Conservation (phyloP, 140 eudicot genomes). For the Oenanthe javanica region DNA sequence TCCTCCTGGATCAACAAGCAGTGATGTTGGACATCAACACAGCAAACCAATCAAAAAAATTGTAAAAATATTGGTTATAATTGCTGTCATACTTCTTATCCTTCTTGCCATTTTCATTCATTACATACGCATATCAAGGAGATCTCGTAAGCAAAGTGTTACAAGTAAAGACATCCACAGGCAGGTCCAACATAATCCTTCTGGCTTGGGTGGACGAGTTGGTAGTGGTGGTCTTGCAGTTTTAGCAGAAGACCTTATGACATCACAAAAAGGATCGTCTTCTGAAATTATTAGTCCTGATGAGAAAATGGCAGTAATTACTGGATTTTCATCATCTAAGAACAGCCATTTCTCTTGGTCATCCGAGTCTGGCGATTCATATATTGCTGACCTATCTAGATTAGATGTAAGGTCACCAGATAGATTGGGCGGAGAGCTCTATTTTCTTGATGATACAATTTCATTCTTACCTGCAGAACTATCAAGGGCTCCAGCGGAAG, state of each 20-base stretch:
- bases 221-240: slow-evolving; percentile 37
- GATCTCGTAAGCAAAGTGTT: slow-evolving; percentile 40
- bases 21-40: slow-evolving; percentile 24
- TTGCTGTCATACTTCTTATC: slow-evolving; percentile 54
- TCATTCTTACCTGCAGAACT: slow-evolving; percentile 81
- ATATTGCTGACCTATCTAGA: slow-evolving; percentile 59
- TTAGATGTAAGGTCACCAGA: slow-evolving; percentile 88
- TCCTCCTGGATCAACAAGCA: slow-evolving; percentile 46
- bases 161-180: slow-evolving; percentile 39
- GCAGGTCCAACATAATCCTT: slow-evolving; percentile 31
- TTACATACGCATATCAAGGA: slow-evolving; percentile 42
- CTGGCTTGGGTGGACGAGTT: slow-evolving; percentile 27
- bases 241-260: slow-evolving; percentile 55
- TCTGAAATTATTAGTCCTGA: slow-evolving; percentile 67
- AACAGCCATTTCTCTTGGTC: slow-evolving; percentile 91
- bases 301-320: slow-evolving; percentile 49
- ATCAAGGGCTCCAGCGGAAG: slow-evolving; percentile 95
- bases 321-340: slow-evolving; percentile 88
- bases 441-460: slow-evolving; percentile 81
- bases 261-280: slow-evolving; percentile 62
- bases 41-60: slow-evolving; percentile 50
- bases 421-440: slow-evolving; percentile 80
- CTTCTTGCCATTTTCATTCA: slow-evolving; percentile 64
- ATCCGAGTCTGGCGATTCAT: slow-evolving; percentile 88
- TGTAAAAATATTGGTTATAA: slow-evolving; percentile 50